phyloP scores from a whole-genome alignment of 192 early-diverging fungal genomes.

The Allomyces macrogynus region DNA sequence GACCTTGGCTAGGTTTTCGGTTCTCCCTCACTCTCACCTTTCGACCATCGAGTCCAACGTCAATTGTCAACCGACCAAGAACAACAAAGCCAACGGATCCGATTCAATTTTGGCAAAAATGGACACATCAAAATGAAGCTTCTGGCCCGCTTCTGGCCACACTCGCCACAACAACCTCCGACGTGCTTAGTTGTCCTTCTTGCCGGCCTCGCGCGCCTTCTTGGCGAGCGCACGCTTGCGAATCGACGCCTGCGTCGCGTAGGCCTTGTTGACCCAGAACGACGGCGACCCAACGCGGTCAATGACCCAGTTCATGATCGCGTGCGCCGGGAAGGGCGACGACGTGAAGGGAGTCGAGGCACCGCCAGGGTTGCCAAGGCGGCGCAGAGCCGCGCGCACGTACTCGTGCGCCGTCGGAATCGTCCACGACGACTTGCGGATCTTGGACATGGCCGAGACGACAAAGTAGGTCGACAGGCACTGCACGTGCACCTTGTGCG shows the following conservation, averaged over 20 bases:
- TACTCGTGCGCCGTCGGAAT: constrained; percentile 65
- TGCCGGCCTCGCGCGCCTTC: constrained; percentile 33
- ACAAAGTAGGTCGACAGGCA: constrained; percentile 94
- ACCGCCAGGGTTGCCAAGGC: constrained; percentile 48
- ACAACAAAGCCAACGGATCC: too few relatives aligned
- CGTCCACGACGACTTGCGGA: constrained; percentile 51
- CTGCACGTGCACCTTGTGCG: constrained; percentile 59
- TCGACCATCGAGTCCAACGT: too few relatives aligned
- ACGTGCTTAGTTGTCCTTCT: background rate
- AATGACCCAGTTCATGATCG: constrained; percentile 43
- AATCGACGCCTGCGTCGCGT: constrained; percentile 37
- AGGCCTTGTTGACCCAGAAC: constrained; percentile 35
- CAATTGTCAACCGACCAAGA: too few relatives aligned
- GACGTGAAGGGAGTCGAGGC: constrained; percentile 38
- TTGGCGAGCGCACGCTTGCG: constrained; percentile 53
- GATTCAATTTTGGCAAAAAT: too few relatives aligned
- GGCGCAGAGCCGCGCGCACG: constrained; percentile 44
- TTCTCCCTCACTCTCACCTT: too few relatives aligned
- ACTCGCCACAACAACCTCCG: too few relatives aligned
- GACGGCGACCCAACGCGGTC: constrained; percentile 31
- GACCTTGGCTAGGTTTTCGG: too few relatives aligned
- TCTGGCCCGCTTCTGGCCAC: too few relatives aligned
- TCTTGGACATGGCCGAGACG: constrained; percentile 83
- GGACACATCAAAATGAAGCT: too few relatives aligned
- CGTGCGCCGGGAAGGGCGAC: constrained; percentile 48